phyloP scores from a whole-genome alignment of 768 basidiomycete species.

The Lentinula edodes region DNA sequence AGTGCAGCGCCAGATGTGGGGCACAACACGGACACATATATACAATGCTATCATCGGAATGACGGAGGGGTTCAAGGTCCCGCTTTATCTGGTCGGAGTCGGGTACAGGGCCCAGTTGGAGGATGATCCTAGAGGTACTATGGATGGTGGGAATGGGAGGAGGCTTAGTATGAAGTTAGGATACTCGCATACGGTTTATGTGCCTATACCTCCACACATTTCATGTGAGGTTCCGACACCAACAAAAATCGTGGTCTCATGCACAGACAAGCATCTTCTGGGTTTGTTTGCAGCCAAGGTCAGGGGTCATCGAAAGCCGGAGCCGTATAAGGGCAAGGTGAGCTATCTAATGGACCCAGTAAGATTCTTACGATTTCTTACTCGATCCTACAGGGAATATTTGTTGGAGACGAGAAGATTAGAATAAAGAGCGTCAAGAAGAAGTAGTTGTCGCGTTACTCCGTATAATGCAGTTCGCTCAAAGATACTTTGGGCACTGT shows the following conservation, averaged over 20 bases:
- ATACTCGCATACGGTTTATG: conserved; percentile 80
- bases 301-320: conserved; percentile 79
- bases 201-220: conserved; percentile 80
- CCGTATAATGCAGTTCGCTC: background rate
- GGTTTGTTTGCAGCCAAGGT: conserved; percentile 88
- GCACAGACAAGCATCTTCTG: conserved; percentile 83
- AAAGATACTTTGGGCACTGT: no score
- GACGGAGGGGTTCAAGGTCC: conserved; percentile 79
- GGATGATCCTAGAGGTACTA: conserved; percentile 61
- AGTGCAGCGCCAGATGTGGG: conserved; percentile 89
- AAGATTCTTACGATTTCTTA: background rate
- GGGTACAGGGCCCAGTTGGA: conserved; percentile 90
- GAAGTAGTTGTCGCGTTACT: conserved; percentile 36
- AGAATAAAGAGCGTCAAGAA: conserved; percentile 91
- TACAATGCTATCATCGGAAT: conserved; percentile 87
- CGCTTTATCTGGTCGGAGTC: conserved; percentile 89
- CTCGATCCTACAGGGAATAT: conserved; percentile 63
- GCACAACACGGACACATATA: conserved; percentile 87
- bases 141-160: conserved; percentile 53
- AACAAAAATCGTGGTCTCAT: conserved; percentile 77
- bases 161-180: conserved; percentile 89
- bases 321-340: conserved; percentile 98
- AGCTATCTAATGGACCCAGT: conserved; percentile 19
- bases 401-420: conserved; percentile 89
- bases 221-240: conserved; percentile 74